Evolutionary conservation across 139 green algal genomes (phyloP).

Genomic region (Axilococcus clingmanii): DNA sequence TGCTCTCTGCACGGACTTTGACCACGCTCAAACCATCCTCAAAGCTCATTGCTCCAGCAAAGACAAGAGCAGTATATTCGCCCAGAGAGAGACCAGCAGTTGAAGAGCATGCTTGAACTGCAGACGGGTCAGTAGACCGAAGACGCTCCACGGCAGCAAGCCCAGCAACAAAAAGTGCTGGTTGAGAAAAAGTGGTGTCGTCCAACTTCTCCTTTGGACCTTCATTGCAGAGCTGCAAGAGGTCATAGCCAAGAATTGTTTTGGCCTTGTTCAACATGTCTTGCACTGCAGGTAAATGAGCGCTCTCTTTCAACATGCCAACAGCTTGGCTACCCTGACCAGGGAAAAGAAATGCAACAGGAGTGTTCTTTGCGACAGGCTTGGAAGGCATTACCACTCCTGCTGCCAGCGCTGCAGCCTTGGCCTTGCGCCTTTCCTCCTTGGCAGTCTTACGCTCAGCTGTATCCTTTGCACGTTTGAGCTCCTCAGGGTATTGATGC

Average conservation of each 20-base stretch:
- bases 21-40: constrained; percentile 86
- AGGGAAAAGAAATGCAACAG: constrained; percentile 77
- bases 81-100: constrained; percentile 75
- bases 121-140: constrained; percentile 26
- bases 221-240: constrained; percentile 55
- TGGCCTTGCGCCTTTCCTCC: constrained; percentile 19
- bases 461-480: constrained; percentile 29
- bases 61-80: constrained; percentile 87
- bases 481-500: constrained; percentile 70
- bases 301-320: constrained; percentile 21
- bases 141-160: constrained; percentile 75
- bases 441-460: constrained; percentile 23
- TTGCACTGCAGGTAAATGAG: constrained; percentile 61
- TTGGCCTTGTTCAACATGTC: constrained; percentile 69
- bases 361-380: constrained; percentile 8
- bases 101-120: constrained; percentile 30
- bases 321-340: constrained; percentile 75
- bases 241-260: constrained; percentile 79
- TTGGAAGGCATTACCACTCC: background rate
- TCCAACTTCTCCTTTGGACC: constrained; percentile 80
- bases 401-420: constrained; percentile 1
- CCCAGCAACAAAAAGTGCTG: constrained; percentile 81
- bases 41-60: constrained; percentile 73
- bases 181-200: constrained; percentile 60
- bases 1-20: constrained; percentile 69